Base-by-base conservation (phyloP, 2,329 filamentous ascomycete genomes). In the Thyridium curvatum region DNA sequence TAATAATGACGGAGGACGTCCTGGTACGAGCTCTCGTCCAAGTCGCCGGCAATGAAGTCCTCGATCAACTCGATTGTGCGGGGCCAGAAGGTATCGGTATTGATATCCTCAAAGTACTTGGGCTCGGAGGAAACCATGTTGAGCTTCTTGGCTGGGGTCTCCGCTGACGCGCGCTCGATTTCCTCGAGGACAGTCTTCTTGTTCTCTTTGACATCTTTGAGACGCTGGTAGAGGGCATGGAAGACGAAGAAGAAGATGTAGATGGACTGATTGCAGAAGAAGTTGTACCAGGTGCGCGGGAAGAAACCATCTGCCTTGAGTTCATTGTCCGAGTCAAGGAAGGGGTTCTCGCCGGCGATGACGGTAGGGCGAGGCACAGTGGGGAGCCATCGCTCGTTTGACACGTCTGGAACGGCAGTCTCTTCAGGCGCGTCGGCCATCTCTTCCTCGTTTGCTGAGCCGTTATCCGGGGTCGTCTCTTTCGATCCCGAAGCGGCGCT, bases 161-260 rank as follows among this genome's bases (percentile, higher is more conserved):
- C 72, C 35, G 79, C 73, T 55, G 79, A 82, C 33, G 87, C 79
- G 15, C 87, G 83, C 18, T 74, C 69, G 30, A 96, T 82, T 52
- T 87, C 82, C 49, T 81, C 76, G 35, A 77, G 71, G 9, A 94
- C 90, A 33, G 82, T 77, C 3, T 76, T 72, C 51, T 86, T 84
- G 54, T 83, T 83, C 42, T 82, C 72, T 66, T 97, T 97, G 60
- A 97, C 79, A 44, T 85, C 84, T 46, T 84, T 71, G 12, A 98
- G 72, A 31, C 93, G 82, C 52, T 82, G 79, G 63, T 95, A 97
- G 5, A 98, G 69, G n/a, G 84, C 85, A 55, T 95, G 81, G 59
- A 98, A 93, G 44, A 95, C 82, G 50, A 84, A 86, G 68, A 98
- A 85, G 71, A 98, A 97, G 62, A 93, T 90, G 57, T 89, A 95